Base-by-base conservation (phyloP, 2,329 filamentous ascomycete species). In the Epicoccum sorghinum region DNA sequence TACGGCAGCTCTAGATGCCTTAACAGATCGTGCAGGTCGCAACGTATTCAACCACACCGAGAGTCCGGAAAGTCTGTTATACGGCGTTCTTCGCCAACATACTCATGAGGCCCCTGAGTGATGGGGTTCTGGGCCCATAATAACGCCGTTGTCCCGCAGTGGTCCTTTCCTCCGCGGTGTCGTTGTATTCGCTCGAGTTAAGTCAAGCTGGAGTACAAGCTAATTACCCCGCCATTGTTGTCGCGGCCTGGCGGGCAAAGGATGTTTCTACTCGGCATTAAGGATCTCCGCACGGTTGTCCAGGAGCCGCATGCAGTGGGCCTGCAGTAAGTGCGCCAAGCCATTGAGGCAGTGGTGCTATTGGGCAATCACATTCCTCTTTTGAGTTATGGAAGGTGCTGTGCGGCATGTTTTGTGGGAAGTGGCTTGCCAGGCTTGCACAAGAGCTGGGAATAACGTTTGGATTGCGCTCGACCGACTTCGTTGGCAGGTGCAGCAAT, bases 391-490 rank as follows among this genome's bases (percentile, higher is more conserved):
- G 38, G 24, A 39, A 58, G 43, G 47, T 52, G 47, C 48, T 45
- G 42, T 52, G 50, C 43, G 47, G 43, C 37, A 35, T 52, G 47
- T 47, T 45, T 38, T 52, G 50, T 46, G 47, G 43, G 41, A 35
- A 57, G 57, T 59, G 59, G 61, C 61, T 64, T 57, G 52, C 43
- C 10, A 25, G 36, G 42, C 55, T 58, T 49, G 52, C 43, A 49
- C 54, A 41, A 32, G 40, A 39, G 32, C 55, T 47, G 18, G 29
- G 43, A 30, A 36, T 46, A 59, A 45, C 39, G 56, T 59, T 49
- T 57, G 33, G 43, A 48, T 24, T 46, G 65, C 65, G 65, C 43
- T 68, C 65, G 65, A 63, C 65, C 65, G 65, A 58, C 29, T 60
- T 55, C 58, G 50, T 47, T 40, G 46, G 32, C 46, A 53, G 44